These are phyloP conservation scores for Casaregolazyma suthepensis DNA, from an alignment of 1,139 yeast species.

Conservation along the genomic window DNA sequence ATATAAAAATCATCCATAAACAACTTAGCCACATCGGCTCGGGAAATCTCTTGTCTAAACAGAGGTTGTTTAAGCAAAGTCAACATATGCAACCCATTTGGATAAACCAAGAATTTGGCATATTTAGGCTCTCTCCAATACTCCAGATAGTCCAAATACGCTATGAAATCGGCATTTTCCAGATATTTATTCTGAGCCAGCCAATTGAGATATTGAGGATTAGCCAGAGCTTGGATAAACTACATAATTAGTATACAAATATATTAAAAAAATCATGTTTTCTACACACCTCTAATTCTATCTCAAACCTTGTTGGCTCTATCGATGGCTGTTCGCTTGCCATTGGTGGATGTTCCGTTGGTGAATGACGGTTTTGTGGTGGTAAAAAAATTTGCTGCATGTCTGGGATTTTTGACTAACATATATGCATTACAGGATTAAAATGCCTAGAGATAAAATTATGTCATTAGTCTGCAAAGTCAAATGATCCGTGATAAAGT, in stretches of 20 bases:
- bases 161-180: slow-evolving; percentile 53
- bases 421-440: background rate
- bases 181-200: slow-evolving; percentile 69
- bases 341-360: background rate
- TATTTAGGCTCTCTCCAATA: slow-evolving; percentile 71
- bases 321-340: background rate
- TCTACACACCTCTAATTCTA: slow-evolving; percentile 55
- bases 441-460: background rate
- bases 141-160: slow-evolving; percentile 59
- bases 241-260: slow-evolving; percentile 43
- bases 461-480: background rate
- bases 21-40: slow-evolving; percentile 37
- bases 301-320: slow-evolving; percentile 69
- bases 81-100: slow-evolving; percentile 64
- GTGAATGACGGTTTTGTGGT: background rate
- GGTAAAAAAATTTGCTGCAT: background rate
- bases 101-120: slow-evolving; percentile 59
- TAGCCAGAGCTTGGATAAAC: slow-evolving; percentile 77
- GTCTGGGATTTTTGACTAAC: background rate
- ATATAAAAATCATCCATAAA: slow-evolving; percentile 38
- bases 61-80: slow-evolving; percentile 43
- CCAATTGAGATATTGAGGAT: slow-evolving; percentile 67
- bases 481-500: background rate
- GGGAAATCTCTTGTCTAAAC: slow-evolving; percentile 36
- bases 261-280: background rate